A percentile compares a stretch with the other conserved stretches of the same genome.
These are phyloP conservation scores for Bothriochloa decipiens DNA, from an alignment of 176 grass and related monocot species.

Conservation along the genomic window DNA sequence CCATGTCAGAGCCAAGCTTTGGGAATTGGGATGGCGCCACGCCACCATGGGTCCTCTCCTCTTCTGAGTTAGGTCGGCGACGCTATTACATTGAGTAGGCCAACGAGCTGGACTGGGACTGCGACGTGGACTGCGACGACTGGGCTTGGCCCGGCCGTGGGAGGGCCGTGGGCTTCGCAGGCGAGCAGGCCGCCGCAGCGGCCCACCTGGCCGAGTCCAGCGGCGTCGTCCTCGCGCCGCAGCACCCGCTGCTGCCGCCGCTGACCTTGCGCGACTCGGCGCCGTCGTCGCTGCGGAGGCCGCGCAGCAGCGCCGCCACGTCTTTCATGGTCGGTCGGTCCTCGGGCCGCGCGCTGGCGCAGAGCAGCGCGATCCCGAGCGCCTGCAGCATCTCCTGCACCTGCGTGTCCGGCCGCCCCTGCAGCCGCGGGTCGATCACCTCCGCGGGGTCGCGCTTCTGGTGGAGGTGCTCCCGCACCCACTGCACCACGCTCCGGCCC, in stretches of 20 bases:
- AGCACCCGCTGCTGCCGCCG: not conserved
- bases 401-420: conserved; percentile 64
- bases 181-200: not conserved
- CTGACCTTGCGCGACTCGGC: conserved; percentile 43
- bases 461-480: conserved; percentile 74
- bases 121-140: not conserved
- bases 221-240: not conserved
- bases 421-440: conserved; percentile 58
- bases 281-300: conserved; percentile 68
- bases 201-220: conserved; percentile 45
- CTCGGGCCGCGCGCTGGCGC: conserved; percentile 59
- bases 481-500: conserved; percentile 79
- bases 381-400: conserved; percentile 92
- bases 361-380: conserved; percentile 81
- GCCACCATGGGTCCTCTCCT: not conserved
- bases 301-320: conserved; percentile 79
- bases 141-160: not conserved
- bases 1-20: conserved; percentile 10
- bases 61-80: not conserved
- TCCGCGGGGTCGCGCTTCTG: conserved; percentile 67
- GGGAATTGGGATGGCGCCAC: not conserved
- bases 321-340: conserved; percentile 91
- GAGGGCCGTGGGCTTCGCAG: not conserved
- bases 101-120: conserved; percentile 26
- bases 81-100: conserved; percentile 43